Evolutionary conservation across 495 filamentous ascomycete genomes (phyloP), one percentile per base, ranked within the genome.

Genomic region (Parmelia sp.): DNA sequence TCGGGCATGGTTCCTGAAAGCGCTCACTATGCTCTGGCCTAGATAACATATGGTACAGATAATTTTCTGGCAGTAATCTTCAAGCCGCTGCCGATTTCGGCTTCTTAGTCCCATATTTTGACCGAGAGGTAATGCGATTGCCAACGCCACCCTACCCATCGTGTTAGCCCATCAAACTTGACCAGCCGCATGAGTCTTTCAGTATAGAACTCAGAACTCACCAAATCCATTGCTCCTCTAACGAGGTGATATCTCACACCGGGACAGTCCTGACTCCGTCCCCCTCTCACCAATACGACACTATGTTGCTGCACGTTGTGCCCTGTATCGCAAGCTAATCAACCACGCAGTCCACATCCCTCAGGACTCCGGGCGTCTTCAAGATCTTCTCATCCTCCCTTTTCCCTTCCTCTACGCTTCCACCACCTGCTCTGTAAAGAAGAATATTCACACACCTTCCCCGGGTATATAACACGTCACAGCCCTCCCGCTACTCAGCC

Each of bases 291-390:
- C 65, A 97, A 79, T 59, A 98, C 94, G 39, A 98, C 94, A 72
- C 88, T 91, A 81, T 99, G 94, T 83, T 97, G 94, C 81, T 96
- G 93, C 67, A 96, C 90, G 80, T 97, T 98, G 79, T 98, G 94
- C 39, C 94, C 86, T 88, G 11, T 59, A 31, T 64, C 62, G 59
- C 29, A 8, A 33, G 35, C 3, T n/a, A 23, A 36, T 58, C 19
- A 64, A 25, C 25, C 47, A 40, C 23, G n/a, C 21, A 57, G 4
- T 37, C 57, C 39, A n/a, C n/a, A n/a, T n/a, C 42, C 8, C 42
- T 45, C 10, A 1, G 11, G 5, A 5, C 9, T 23, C 42, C 23
- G 21, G 36, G 36, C 40, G 15, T 10, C 37, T 40, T 14, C 37
- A 40, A 37, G 11, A 11, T 37, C 36, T 37, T 36, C 35, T 36